A percentile compares a stretch with the other conserved stretches of the same genome.
Conservation (phyloP, 1,284 basidiomycete species). For the Salmacisia buchloeana region DNA sequence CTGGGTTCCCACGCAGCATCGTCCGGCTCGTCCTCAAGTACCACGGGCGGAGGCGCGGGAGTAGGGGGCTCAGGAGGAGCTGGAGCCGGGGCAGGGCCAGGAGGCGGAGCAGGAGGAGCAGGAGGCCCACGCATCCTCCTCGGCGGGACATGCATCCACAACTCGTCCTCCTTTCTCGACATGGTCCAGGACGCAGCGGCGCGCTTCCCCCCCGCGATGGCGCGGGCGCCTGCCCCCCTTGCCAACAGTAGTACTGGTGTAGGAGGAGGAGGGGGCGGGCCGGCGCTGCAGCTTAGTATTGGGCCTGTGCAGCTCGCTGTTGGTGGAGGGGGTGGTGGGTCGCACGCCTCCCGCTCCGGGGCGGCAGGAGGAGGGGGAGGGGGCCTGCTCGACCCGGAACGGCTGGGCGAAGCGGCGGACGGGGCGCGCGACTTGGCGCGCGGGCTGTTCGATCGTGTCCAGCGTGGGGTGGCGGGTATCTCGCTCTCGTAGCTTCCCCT, state of each 20-base stretch:
- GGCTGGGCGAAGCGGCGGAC: conserved; percentile 39
- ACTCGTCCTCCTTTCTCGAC: conserved; percentile 36
- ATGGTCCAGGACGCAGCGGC: conserved; percentile 44
- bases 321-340: conserved; percentile 1
- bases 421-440: conserved; percentile 40
- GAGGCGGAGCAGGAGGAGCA: conserved; percentile 19
- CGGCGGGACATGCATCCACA: conserved; percentile 44
- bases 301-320: conserved; percentile 38
- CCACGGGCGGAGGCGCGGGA: no score
- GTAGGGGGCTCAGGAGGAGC: conserved; percentile 1
- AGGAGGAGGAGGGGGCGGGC: conserved; percentile 9
- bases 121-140: conserved; percentile 35
- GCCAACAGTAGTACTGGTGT: no score
- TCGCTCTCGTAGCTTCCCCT: conserved; percentile 1
- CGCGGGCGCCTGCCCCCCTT: conserved; percentile 21
- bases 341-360: not conserved
- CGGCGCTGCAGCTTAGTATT: conserved; percentile 35
- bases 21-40: no score
- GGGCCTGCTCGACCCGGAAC: conserved; percentile 15
- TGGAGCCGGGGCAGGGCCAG: not conserved
- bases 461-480: conserved; percentile 27
- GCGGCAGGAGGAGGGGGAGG: conserved; percentile 1
- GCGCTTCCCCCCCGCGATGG: conserved; percentile 29
- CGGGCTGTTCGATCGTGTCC: conserved; percentile 35
- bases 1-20: no score